phyloP scores from a whole-genome alignment of 768 basidiomycete species.

The Phlebiopsis flavidoalba region DNA sequence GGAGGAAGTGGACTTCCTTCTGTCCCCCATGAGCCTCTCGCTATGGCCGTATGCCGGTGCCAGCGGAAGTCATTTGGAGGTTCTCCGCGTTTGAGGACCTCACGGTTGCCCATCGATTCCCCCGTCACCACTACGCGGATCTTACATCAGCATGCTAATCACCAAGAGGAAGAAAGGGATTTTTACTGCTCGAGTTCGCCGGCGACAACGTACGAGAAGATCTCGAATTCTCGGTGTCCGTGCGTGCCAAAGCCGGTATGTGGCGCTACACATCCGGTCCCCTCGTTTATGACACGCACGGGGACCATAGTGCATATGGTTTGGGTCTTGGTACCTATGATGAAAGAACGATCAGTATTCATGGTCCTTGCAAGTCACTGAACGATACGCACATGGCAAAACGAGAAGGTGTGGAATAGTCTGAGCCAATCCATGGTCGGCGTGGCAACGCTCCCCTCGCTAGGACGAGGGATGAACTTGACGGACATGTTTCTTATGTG shows the following conservation, averaged over 20 bases:
- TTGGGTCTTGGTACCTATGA: slow-evolving; percentile 52
- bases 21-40: slow-evolving; percentile 48
- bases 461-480: slow-evolving; percentile 31
- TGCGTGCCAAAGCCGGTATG: slow-evolving; percentile 83
- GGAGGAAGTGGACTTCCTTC: slow-evolving; percentile 52
- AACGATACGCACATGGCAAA: slow-evolving; percentile 49
- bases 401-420: slow-evolving; percentile 69
- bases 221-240: slow-evolving; percentile 81
- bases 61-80: slow-evolving; percentile 87
- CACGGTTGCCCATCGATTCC: slow-evolving; percentile 89
- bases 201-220: slow-evolving; percentile 81
- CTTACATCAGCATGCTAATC: not conserved
- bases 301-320: slow-evolving; percentile 59
- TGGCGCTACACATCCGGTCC: slow-evolving; percentile 77
- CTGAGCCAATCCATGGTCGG: slow-evolving; percentile 51
- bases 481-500: slow-evolving; percentile 13
- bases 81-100: slow-evolving; percentile 87
- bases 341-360: slow-evolving; percentile 8
- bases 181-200: slow-evolving; percentile 78
- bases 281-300: slow-evolving; percentile 92
- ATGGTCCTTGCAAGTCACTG: not conserved
- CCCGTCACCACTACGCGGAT: slow-evolving; percentile 62
- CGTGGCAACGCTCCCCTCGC: slow-evolving; percentile 39
- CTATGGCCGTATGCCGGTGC: slow-evolving; percentile 89
- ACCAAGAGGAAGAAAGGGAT: slow-evolving; percentile 18